Base-by-base conservation (phyloP, 305 asterid species). In the Fraxinus greggii region DNA sequence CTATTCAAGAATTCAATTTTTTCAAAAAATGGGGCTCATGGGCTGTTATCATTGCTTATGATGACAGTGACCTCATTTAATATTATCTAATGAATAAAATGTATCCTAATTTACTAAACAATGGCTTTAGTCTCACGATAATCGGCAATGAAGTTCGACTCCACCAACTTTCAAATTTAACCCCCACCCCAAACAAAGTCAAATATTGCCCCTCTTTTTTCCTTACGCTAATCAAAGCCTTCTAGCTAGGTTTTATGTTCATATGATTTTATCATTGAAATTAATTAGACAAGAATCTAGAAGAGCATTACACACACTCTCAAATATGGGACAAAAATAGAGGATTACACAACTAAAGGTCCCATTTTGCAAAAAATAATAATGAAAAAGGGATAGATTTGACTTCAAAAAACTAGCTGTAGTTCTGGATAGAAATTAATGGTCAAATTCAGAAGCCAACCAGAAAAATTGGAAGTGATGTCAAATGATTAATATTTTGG, bases 361-460 rank as follows among this genome's bases (percentile, higher is more conserved):
- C 33, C 33, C 19, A 24, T 63, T 24, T 63, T 61, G 72, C 32
- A 3, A 61, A 61, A 61, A 19, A 12, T 10, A 12, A 6, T 21
- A 21, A 45, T 45, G 1, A 24, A 2, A 21, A 9, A 21, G 29
- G 21, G 63, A 40, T 61, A 4, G 67, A 65, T 76, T 33, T 17
- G 59, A 82, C 45, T 78, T 56, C 8, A 28, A 73, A 1, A 54
- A 69, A 23, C 28, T 40, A 0, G 24, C 65, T 75, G 45, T 79
- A 72, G 69, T 36, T 79, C 26, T 17, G 56, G 74, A 40, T 17
- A 79, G 17, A 12, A 28, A 26, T 29, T 26, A 67, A 28, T 28
- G 29, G 78, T 78, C 84, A 82, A 77, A 77, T 80, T 59, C 76
- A 80, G 33, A 10, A 29, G 82, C 84, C 86, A 84, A 80, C 31